Evolutionary conservation across 345 rosid genomes (phyloP).

Genomic region (Alliaria petiolata): DNA sequence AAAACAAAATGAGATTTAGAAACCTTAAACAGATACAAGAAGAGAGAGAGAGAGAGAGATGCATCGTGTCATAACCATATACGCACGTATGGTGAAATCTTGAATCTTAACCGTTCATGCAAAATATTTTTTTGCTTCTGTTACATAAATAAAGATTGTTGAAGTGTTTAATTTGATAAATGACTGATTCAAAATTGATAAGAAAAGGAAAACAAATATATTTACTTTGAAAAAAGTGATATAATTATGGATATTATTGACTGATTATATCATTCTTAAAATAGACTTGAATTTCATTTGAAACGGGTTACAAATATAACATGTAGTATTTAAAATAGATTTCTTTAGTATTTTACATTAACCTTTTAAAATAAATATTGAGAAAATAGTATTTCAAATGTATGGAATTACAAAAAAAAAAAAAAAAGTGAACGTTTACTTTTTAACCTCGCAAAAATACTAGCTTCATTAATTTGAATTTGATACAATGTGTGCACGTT

Average conservation of each 20-base stretch:
- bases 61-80: neutral
- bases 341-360: neutral
- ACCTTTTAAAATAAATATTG: neutral
- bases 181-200: constrained; percentile 13
- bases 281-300: constrained; percentile 3
- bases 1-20: neutral
- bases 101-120: constrained; percentile 19
- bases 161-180: too few species aligned
- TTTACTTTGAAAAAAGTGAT: neutral
- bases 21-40: constrained; percentile 12
- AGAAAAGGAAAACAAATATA: neutral
- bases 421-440: neutral
- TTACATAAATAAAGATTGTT: too few species aligned
- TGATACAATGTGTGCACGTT: neutral
- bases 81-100: neutral
- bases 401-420: too few species aligned
- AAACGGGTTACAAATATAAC: neutral
- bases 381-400: neutral
- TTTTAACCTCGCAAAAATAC: too few species aligned
- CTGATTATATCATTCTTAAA: constrained; percentile 7
- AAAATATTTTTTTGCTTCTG: too few species aligned
- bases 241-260: constrained; percentile 5
- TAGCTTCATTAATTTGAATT: too few species aligned
- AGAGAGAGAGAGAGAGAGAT: neutral
- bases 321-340: neutral